Percentiles rank a stretch among this genome's conserved stretches.
phyloP scores from a whole-genome alignment of 495 filamentous ascomycete genomes.

The Neurospora sp. region DNA sequence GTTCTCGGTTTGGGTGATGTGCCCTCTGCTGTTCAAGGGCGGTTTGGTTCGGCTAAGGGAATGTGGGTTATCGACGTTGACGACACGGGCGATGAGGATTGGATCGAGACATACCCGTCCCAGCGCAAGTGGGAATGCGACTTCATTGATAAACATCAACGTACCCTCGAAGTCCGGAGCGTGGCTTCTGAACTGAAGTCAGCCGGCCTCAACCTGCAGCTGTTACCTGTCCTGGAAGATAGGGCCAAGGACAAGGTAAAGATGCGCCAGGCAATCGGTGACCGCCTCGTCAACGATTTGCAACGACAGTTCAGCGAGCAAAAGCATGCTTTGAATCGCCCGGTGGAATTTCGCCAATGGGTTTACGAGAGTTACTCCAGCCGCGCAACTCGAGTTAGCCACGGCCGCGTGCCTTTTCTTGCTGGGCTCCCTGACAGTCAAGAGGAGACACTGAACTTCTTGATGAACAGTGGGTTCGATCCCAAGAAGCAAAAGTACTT shows the following conservation, averaged over 20 bases:
- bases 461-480: conserved; percentile 58
- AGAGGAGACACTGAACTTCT: conserved; percentile 41
- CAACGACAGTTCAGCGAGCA: conserved; percentile 49
- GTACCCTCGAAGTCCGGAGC: conserved; percentile 65
- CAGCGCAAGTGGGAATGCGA: conserved; percentile 72
- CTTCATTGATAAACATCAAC: conserved; percentile 33
- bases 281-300: conserved; percentile 51
- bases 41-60: conserved; percentile 80
- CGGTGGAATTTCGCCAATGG: conserved; percentile 46
- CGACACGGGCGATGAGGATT: conserved; percentile 36
- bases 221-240: conserved; percentile 67
- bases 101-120: conserved; percentile 71
- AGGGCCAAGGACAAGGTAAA: conserved; percentile 40
- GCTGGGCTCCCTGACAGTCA: conserved; percentile 43
- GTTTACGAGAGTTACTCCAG: conserved; percentile 31
- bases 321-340: conserved; percentile 43
- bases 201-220: conserved; percentile 63
- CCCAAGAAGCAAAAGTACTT: conserved; percentile 50
- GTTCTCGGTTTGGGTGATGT: conserved; percentile 47
- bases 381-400: conserved; percentile 24
- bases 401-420: conserved; percentile 30
- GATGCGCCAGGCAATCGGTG: conserved; percentile 46
- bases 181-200: conserved; percentile 51
- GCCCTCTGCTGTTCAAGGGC: conserved; percentile 69
- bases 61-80: conserved; percentile 68